Conservation (phyloP, 1,284 basidiomycete species). For the Trichosporon faecale region DNA sequence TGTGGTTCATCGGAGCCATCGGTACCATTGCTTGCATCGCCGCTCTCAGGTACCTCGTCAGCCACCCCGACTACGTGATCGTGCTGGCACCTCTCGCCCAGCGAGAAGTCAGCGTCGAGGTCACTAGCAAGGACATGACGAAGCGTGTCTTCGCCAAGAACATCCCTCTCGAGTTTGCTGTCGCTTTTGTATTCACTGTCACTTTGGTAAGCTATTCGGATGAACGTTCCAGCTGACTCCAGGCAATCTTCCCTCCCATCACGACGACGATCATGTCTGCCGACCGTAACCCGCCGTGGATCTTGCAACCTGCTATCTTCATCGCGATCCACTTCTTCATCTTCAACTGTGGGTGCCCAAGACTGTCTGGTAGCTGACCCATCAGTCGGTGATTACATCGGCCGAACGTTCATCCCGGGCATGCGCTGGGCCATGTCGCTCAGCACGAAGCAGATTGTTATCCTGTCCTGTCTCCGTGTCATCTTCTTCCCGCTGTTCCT, state of each 20-base stretch:
- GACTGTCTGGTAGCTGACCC: conserved; percentile 30
- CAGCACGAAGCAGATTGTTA: conserved; percentile 7
- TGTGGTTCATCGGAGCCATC: conserved; percentile 42
- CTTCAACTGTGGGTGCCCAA: conserved; percentile 56
- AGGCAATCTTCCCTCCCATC: conserved; percentile 82
- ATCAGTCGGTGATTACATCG: conserved; percentile 71
- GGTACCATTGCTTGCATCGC: conserved; percentile 33
- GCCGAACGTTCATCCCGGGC: conserved; percentile 67
- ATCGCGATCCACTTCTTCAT: conserved; percentile 52
- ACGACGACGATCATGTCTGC: conserved; percentile 70
- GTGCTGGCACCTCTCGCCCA: conserved; percentile 27
- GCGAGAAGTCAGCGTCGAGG: conserved; percentile 13
- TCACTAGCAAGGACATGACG: conserved; percentile 25
- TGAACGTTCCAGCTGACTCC: background rate
- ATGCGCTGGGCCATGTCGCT: conserved; percentile 57
- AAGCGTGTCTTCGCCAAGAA: conserved; percentile 59
- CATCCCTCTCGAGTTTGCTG: conserved; percentile 65
- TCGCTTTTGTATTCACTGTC: conserved; percentile 70
- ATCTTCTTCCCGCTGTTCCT: conserved; percentile 77
- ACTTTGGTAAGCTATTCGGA: conserved; percentile 63
- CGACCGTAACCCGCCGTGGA: conserved; percentile 53
- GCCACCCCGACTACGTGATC: conserved; percentile 32
- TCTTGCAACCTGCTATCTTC: conserved; percentile 48
- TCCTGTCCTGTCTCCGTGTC: conserved; percentile 65
- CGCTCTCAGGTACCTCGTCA: conserved; percentile 32